These are phyloP conservation scores for Boletus coffeatus DNA, from an alignment of 1,284 basidiomycete genomes.

Conservation along the genomic window DNA sequence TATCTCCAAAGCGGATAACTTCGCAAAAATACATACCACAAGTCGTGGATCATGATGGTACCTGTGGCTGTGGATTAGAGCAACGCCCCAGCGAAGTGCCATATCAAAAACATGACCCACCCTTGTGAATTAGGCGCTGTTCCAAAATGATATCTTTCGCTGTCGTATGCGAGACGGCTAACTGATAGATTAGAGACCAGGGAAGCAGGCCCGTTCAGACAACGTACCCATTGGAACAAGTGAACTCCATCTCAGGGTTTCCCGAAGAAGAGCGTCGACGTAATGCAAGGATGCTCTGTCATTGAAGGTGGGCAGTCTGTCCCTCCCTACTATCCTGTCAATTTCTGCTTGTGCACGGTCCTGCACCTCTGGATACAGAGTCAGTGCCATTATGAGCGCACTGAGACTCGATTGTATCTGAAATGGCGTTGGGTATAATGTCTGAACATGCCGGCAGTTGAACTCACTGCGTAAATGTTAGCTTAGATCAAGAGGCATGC, in stretches of 20 bases:
- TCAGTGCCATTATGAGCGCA: constrained; percentile 20
- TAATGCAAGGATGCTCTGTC: constrained; percentile 23
- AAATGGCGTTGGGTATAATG: background rate
- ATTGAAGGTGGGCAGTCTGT: constrained; percentile 18
- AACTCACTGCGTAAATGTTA: constrained; percentile 22
- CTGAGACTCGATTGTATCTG: constrained; percentile 23
- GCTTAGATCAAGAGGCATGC: constrained; percentile 8
- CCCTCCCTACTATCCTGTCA: constrained; percentile 21
- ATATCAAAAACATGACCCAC: constrained; percentile 6
- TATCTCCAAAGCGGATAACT: background rate
- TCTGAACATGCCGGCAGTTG: background rate
- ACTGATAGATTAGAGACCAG: background rate
- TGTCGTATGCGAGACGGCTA: constrained; percentile 21
- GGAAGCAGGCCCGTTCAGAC: background rate
- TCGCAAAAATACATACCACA: constrained; percentile 14
- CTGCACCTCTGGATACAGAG: constrained; percentile 24
- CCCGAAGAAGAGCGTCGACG: constrained; percentile 25
- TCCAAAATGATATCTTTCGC: constrained; percentile 25
- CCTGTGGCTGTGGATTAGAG: constrained; percentile 11
- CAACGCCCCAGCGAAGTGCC: background rate
- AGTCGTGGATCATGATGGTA: constrained; percentile 18
- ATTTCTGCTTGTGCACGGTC: constrained; percentile 20
- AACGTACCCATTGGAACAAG: constrained; percentile 23
- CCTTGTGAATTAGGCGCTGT: constrained; percentile 23
- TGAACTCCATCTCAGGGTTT: constrained; percentile 24